Conservation (phyloP, 371 early-diverging fungal genomes). For the Ordospora colligata region DNA sequence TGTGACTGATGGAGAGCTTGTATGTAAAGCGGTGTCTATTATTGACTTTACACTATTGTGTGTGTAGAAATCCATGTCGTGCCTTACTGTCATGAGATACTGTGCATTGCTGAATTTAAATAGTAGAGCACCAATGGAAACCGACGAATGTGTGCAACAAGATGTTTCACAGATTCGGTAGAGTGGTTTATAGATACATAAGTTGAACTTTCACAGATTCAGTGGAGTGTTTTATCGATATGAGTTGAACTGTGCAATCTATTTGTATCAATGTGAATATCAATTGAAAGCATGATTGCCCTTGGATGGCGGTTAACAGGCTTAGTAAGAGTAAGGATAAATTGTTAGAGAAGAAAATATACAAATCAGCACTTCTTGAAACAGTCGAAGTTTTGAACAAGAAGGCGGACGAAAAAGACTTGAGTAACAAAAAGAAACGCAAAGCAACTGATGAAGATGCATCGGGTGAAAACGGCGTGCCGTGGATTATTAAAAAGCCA, state of each 20-base stretch:
- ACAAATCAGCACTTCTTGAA: conserved; percentile 6
- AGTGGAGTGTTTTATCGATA: no score
- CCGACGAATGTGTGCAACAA: not conserved
- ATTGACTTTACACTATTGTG: not conserved
- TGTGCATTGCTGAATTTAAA: not conserved
- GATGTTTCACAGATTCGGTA: no score
- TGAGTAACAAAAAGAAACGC: not conserved
- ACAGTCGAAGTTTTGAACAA: not conserved
- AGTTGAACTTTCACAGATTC: no score
- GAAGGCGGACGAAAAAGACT: not conserved
- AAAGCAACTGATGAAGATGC: not conserved
- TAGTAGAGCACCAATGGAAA: not conserved
- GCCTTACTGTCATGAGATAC: not conserved
- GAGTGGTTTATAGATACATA: no score
- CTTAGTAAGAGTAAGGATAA: no score
- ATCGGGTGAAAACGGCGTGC: not conserved
- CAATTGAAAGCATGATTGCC: no score
- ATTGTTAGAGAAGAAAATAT: not conserved
- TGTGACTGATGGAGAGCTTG: not conserved
- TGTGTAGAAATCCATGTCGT: conserved; percentile 1
- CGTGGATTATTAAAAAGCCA: no score
- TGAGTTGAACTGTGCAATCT: no score
- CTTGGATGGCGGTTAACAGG: no score
- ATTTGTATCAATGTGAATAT: no score
- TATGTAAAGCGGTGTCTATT: not conserved